Evolutionary conservation across 2,329 filamentous ascomycete genomes (phyloP), one percentile per base, ranked within the genome.

Genomic region (Metarhizium sp.): DNA sequence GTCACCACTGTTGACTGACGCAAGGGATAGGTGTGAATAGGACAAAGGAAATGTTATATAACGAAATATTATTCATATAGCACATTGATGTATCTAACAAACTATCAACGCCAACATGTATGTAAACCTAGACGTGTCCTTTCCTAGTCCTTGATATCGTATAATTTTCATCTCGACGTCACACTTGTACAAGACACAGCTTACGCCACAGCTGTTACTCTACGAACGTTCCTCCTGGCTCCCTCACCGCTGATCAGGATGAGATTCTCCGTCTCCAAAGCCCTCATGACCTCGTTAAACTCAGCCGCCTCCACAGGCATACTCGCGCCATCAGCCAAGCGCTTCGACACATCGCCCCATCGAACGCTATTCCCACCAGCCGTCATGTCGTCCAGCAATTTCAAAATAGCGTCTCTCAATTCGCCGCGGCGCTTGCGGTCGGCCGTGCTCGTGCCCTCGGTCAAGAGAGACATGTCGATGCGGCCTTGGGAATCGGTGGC

Each of bases 381-480:
- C 3, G 86, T 85, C 73, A 95, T 80, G 63, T 96, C 91, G 66
- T 97, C 92, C 13, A 99, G 71, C 20, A 91, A 75, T 38, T 74
- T 75, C 38, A 95, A 69, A 0, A 95, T 78, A 0, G 87, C 91
- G 55, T 81, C 82, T 78, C 95, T 95, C 65, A 99, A 75, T 68
- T 96, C 92, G 43, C 87, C 85, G 67, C 86, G 88, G 60, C 90
- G 78, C 67, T 89, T 85, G 52, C 94, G 79, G 69, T 97, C 94
- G n/a, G 85, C 85, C 0, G 90, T 85, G 63, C 87, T 91, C 2
- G 90, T 95, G n/a, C 94, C 94, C 67, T 97, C 94, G 0, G 92
- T 96, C 59, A 99, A 77, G 51, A 99, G 77, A 55, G 88, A 88
- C 94, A 99, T 97, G 68, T 99, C 94, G 65, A 99, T 97, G 56